phyloP scores from a whole-genome alignment of 495 filamentous ascomycete species.

The Aspergillus diversus region DNA sequence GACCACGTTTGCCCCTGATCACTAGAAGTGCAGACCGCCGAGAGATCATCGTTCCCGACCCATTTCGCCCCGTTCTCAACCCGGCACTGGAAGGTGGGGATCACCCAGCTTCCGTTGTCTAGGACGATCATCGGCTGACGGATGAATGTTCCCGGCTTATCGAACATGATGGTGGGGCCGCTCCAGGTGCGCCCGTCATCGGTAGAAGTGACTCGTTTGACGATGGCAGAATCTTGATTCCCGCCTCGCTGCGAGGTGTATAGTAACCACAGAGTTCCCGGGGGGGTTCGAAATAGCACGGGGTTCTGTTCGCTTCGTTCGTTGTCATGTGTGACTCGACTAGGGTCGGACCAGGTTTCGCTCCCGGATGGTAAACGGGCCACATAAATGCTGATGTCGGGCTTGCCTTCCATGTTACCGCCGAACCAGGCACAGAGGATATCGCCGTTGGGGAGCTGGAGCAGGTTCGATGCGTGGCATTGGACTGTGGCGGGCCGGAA shows the following conservation, averaged over 20 bases:
- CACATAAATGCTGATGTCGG: slow-evolving; percentile 34
- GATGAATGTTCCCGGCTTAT: slow-evolving; percentile 29
- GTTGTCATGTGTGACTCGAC: slow-evolving; percentile 29
- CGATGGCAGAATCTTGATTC: slow-evolving; percentile 32
- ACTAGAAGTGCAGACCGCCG: slow-evolving; percentile 25
- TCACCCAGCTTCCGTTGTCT: slow-evolving; percentile 21
- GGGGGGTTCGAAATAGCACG: slow-evolving; percentile 26
- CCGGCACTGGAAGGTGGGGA: slow-evolving; percentile 33
- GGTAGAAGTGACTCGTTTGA: slow-evolving; percentile 24
- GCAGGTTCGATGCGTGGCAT: slow-evolving; percentile 33
- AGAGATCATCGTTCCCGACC: slow-evolving; percentile 32
- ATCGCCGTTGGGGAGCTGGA: slow-evolving; percentile 29
- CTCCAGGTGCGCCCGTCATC: slow-evolving; percentile 26
- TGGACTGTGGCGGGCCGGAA: slow-evolving; percentile 31
- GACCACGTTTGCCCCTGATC: slow-evolving; percentile 28
- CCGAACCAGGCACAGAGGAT: slow-evolving; percentile 33
- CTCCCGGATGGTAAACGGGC: slow-evolving; percentile 21
- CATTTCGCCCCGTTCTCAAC: slow-evolving; percentile 27
- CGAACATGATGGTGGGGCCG: slow-evolving; percentile 24
- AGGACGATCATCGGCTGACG: slow-evolving; percentile 28
- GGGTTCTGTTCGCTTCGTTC: slow-evolving; percentile 34
- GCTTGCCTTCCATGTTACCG: slow-evolving; percentile 33
- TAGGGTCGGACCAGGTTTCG: slow-evolving; percentile 18
- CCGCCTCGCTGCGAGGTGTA: slow-evolving; percentile 32
- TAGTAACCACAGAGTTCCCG: slow-evolving; percentile 26